Percentiles rank a stretch among this genome's conserved stretches.
These are phyloP conservation scores for Blastobotrys chiropterorum DNA, from an alignment of 805 yeast genomes.

Conservation along the genomic window DNA sequence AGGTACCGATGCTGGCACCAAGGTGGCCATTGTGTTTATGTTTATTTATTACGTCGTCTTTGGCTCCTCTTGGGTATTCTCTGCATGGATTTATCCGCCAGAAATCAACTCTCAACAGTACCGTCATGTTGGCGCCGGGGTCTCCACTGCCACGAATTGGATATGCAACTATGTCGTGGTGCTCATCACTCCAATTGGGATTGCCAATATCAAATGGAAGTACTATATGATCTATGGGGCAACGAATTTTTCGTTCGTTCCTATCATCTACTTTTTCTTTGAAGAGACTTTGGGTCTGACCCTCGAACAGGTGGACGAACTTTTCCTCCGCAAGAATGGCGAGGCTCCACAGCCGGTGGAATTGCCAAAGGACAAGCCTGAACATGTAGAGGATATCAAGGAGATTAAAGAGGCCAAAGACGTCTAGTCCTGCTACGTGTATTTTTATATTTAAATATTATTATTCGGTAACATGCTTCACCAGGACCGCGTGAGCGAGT, in stretches of 20 bases:
- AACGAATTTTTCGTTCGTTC: slow-evolving; percentile 51
- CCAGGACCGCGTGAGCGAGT: too few species aligned
- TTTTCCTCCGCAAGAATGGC: slow-evolving; percentile 23
- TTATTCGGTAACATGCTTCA: too few species aligned
- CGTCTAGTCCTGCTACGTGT: neutral
- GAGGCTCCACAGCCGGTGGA: neutral
- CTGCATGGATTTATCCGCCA: slow-evolving; percentile 62
- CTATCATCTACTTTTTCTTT: slow-evolving; percentile 55
- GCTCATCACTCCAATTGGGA: slow-evolving; percentile 52
- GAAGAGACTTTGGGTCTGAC: slow-evolving; percentile 72
- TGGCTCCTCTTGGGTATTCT: slow-evolving; percentile 49
- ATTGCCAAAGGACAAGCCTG: neutral
- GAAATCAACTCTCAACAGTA: slow-evolving; percentile 55
- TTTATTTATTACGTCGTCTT: slow-evolving; percentile 31
- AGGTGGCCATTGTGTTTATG: slow-evolving; percentile 13
- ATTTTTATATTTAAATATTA: too few species aligned
- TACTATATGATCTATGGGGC: slow-evolving; percentile 61
- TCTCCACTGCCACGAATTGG: slow-evolving; percentile 62
- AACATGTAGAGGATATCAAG: neutral
- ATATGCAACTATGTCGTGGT: slow-evolving; percentile 55
- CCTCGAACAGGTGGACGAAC: slow-evolving; percentile 65
- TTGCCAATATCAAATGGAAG: slow-evolving; percentile 45
- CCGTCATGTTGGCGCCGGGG: slow-evolving; percentile 55
- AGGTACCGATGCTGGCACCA: slow-evolving; percentile 6
- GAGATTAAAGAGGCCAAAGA: neutral